A percentile compares a stretch with the other conserved stretches of the same genome.
Conservation (phyloP, 2,329 filamentous ascomycete genomes). For the Periglandula ipomoeae region DNA sequence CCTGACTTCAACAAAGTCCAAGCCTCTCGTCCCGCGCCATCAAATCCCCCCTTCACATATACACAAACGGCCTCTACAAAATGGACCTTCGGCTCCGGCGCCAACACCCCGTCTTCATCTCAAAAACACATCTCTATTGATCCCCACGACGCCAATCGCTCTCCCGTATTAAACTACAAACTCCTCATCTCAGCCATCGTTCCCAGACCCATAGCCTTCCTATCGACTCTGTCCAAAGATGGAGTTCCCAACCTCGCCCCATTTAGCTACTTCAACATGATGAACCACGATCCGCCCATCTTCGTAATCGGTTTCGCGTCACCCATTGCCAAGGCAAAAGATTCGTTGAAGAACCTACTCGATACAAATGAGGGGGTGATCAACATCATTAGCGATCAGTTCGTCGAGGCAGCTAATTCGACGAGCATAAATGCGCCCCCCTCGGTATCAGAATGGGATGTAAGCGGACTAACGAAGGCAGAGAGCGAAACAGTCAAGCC, state of each 20-base stretch:
- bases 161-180: conserved; percentile 74
- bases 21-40: conserved; percentile 53
- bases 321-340: conserved; percentile 52
- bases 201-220: conserved; percentile 68
- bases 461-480: conserved; percentile 62
- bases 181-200: conserved; percentile 76
- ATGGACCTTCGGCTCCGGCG: conserved; percentile 59
- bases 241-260: conserved; percentile 65
- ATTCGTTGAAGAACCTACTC: conserved; percentile 65
- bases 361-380: conserved; percentile 70
- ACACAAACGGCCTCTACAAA: conserved; percentile 55
- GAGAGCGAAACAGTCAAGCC: conserved; percentile 56
- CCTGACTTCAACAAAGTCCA: conserved; percentile 69
- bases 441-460: conserved; percentile 68
- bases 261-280: conserved; percentile 77
- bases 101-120: conserved; percentile 35
- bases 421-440: conserved; percentile 69
- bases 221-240: conserved; percentile 53
- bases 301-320: conserved; percentile 54
- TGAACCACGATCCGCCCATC: conserved; percentile 79
- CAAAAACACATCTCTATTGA: conserved; percentile 65
- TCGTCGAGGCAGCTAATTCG: conserved; percentile 81
- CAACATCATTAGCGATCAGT: conserved; percentile 81
- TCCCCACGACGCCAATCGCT: conserved; percentile 63
- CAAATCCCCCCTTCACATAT: conserved; percentile 40